phyloP scores from a whole-genome alignment of 345 rosid genomes.

The Barbarea vulgaris region DNA sequence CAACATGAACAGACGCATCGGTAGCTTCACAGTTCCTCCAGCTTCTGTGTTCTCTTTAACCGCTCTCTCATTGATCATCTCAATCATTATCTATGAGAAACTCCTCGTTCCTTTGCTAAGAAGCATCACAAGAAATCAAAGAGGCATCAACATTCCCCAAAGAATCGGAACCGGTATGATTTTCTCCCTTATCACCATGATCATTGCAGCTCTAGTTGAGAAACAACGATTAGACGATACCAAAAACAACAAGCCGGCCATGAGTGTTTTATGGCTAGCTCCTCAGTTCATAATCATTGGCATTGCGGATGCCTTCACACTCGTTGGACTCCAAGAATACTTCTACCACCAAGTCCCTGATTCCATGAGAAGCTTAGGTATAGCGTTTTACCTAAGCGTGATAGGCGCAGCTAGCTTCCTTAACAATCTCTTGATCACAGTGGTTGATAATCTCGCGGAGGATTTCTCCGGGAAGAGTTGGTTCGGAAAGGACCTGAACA shows the following conservation, averaged over 20 bases:
- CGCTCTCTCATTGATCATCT: conserved; percentile 48
- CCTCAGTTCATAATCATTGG: conserved; percentile 82
- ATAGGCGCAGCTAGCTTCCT: conserved; percentile 75
- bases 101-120: conserved; percentile 49
- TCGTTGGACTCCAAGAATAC: conserved; percentile 90
- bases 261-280: conserved; percentile 86
- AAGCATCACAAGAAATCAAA: conserved; percentile 46
- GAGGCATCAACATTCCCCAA: conserved; percentile 84
- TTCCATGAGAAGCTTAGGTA: conserved; percentile 92
- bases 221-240: conserved; percentile 48
- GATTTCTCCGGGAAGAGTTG: conserved; percentile 51
- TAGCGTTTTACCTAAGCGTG: conserved; percentile 85
- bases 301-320: conserved; percentile 71
- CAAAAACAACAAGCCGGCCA: conserved; percentile 39
- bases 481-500: conserved; percentile 82
- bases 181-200: conserved; percentile 69
- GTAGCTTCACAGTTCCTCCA: conserved; percentile 49
- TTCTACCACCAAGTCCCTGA: conserved; percentile 97
- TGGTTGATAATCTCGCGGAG: conserved; percentile 49
- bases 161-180: conserved; percentile 90
- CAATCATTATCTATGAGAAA: conserved; percentile 51
- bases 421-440: conserved; percentile 72
- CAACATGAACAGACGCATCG: conserved; percentile 55
- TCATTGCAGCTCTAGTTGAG: conserved; percentile 77
- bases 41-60: conserved; percentile 45